Base-by-base conservation (phyloP, 495 filamentous ascomycete species). In the Xylaria venustula region DNA sequence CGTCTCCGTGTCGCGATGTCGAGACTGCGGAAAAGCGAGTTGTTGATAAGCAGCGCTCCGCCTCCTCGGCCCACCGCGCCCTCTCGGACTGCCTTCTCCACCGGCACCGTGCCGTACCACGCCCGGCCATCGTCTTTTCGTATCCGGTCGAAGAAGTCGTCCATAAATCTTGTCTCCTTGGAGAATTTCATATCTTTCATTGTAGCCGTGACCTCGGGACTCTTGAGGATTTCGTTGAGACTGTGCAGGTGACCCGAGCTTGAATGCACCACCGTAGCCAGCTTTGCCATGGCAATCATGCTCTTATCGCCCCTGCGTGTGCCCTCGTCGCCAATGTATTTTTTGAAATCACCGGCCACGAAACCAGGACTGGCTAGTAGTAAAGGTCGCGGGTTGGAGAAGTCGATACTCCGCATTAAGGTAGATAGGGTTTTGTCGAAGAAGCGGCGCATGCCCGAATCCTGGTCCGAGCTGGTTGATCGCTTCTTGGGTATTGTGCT, bases 351-450 rank as follows among this genome's bases (percentile, higher is more conserved):
- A 3, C 85, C 73, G 1, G 94, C 93, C 7, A 88, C 85, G 66
- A 96, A 98, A 0, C 93, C 94, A 0, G 94, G 94, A 46, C 89
- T 92, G 9, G 92, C 94, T 22, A 98, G 79, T 20, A 98, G 80
- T n/a, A 97, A 75, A 0, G 92, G 91, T 55, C 87, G 72, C 14
- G 83, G 79, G 17, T 77, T 77, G 51, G 79, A 80, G 67, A 93
- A 88, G 67, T 97, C 92, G 67, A 96, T 82, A 61, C 90, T 87
- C 19, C 89, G 81, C 7, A 90, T 79, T 17, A 98, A 79, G 0
- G 91, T 91, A 17, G 89, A 81, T 36, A 96, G 78, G 17, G 85
- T 88, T 36, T 87, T 88, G 48, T 89, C 83, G 75, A 86, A 97
- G 79, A 98, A 98, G 64, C 83, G 87, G 49, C 83, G 77, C 73